Evolutionary conservation across 257 asterid species (phyloP), one percentile per base, ranked within the genome.

Genomic region (Fraxinus cuspidata): DNA sequence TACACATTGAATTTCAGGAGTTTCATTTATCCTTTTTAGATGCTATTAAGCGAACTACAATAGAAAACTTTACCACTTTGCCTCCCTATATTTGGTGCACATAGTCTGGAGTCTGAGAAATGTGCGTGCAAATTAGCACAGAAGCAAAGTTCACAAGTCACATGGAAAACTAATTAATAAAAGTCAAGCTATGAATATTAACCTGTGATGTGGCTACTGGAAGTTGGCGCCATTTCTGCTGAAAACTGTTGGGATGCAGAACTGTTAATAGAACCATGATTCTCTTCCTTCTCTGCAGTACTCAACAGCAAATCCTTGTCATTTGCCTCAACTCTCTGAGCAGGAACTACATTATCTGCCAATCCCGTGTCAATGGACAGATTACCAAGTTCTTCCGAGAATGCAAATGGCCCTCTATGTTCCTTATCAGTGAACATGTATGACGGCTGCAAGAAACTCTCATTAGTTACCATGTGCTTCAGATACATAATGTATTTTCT

Each of bases 351-450:
- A 74, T 74, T 80, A 78, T 86, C 93, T 32, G 88, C 86, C 37
- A 94, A 80, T 75, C 92, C 97, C 9, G 88, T 58, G 81, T 85
- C 87, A 18, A 89, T 84, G 16, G 99, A 85, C 70, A 96, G 81
- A 81, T 87, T 89, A 47, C 92, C 94, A 13, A 90, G 85, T 77
- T 93, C 98, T 83, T 96, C 99, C 1, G 97, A 85, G 85, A 96
- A 96, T 65, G 97, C 98, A 71, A 93, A 93, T 58, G 98, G 96
- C 77, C 98, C 99, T 89, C 98, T 87, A 84, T 93, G 86, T 80
- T 92, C 99, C 82, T 96, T 96, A 80, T 96, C 99, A 7, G 96
- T 96, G 88, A 96, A 96, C 98, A 92, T 89, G 88, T 93, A 96
- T 16, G 99, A 93, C 53, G 99, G 99, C 99, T 96, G 92, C 88